These are phyloP conservation scores for Coelastrella sp. DNA, from an alignment of 139 green algal species.

Conservation along the genomic window DNA sequence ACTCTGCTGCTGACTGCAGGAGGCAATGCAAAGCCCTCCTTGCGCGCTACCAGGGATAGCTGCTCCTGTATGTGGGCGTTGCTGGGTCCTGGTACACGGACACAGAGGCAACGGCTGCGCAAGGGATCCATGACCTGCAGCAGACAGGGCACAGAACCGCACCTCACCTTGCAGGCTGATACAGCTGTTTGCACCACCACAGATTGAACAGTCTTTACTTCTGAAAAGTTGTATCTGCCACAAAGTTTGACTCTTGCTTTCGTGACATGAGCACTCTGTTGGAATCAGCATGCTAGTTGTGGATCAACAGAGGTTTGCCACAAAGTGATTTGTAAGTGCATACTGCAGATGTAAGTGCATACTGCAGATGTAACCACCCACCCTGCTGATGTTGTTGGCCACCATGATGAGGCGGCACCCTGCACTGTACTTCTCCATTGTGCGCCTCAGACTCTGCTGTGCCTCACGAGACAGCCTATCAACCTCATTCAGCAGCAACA, in stretches of 20 bases:
- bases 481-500: conserved; percentile 97
- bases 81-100: conserved; percentile 88
- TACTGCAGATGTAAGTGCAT: background rate
- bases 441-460: conserved; percentile 94
- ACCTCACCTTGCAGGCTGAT: too few relatives aligned
- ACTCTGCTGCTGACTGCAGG: conserved; percentile 73
- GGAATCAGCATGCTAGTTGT: too few relatives aligned
- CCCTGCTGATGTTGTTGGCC: conserved; percentile 91
- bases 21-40: conserved; percentile 86
- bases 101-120: conserved; percentile 91
- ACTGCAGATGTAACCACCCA: conserved; percentile 38
- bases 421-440: conserved; percentile 98
- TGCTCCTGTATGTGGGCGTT: conserved; percentile 74
- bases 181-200: too few relatives aligned
- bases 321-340: too few relatives aligned
- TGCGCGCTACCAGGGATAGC: conserved; percentile 78
- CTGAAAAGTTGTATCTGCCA: too few relatives aligned
- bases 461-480: conserved; percentile 91
- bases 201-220: too few relatives aligned
- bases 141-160: background rate
- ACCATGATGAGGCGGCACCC: conserved; percentile 93
- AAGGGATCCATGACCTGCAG: conserved; percentile 93
- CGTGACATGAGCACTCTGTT: too few relatives aligned
- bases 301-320: too few relatives aligned
- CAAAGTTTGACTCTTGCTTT: too few relatives aligned